Evolutionary conservation across 257 asterid genomes (phyloP).

Genomic region (Fraxinus cuspidata): DNA sequence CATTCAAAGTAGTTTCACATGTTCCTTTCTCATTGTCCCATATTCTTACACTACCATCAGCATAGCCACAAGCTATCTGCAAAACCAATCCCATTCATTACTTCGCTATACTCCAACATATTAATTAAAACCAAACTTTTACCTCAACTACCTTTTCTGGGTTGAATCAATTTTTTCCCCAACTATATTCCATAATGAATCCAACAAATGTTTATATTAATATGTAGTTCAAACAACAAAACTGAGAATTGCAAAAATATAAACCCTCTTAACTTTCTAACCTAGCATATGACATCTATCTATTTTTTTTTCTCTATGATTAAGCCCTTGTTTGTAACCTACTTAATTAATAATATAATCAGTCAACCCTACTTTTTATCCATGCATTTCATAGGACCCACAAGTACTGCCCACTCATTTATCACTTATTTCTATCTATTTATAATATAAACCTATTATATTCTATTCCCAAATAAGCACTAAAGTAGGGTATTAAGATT

Average conservation of each 20-base stretch:
- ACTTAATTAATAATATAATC: too few species aligned
- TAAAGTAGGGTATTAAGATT: too few species aligned
- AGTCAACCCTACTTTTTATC: too few species aligned
- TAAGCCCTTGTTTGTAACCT: neutral
- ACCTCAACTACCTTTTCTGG: neutral
- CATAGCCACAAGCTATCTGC: slow-evolving; percentile 91
- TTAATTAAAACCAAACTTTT: neutral
- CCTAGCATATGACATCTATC: neutral
- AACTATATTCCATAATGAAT: too few species aligned
- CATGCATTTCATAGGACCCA: too few species aligned
- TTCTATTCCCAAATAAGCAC: too few species aligned
- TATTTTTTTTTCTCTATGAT: neutral
- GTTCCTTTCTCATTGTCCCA: slow-evolving; percentile 83
- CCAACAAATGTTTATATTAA: neutral
- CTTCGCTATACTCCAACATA: slow-evolving; percentile 9
- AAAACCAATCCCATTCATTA: slow-evolving; percentile 24
- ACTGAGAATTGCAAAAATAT: neutral
- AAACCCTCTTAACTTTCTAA: slow-evolving; percentile 16
- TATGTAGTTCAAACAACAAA: neutral
- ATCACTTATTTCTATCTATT: too few species aligned
- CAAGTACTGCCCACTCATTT: too few species aligned
- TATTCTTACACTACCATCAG: slow-evolving; percentile 86
- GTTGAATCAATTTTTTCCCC: neutral
- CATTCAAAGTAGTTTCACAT: slow-evolving; percentile 90
- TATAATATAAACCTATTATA: too few species aligned